Percentiles rank a stretch among this genome's conserved stretches.
These are phyloP conservation scores for Dianthus caryophyllus DNA, from an alignment of 148 eudicot genomes.

Conservation along the genomic window DNA sequence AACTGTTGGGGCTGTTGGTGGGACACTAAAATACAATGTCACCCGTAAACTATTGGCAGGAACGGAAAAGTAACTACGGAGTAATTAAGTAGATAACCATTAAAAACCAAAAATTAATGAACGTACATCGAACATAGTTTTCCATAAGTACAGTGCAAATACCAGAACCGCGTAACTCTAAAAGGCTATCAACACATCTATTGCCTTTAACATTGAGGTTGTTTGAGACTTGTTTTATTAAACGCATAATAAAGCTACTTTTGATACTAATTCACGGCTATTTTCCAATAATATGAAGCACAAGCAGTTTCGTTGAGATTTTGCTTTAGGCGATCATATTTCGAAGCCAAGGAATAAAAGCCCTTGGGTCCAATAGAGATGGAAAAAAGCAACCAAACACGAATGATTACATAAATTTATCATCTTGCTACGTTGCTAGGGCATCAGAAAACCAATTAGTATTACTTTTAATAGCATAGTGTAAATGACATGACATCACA, in stretches of 20 bases:
- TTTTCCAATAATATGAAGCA: too few species aligned
- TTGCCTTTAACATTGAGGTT: too few species aligned
- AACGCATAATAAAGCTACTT: too few species aligned
- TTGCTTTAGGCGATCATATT: too few species aligned
- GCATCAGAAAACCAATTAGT: neutral
- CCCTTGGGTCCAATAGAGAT: neutral
- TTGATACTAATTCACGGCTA: too few species aligned
- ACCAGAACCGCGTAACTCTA: neutral
- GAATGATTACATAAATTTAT: neutral
- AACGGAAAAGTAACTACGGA: neutral
- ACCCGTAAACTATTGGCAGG: too few species aligned
- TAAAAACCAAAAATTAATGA: neutral
- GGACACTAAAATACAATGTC: too few species aligned
- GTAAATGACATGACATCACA: neutral
- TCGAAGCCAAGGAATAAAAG: neutral
- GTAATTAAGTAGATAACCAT: neutral
- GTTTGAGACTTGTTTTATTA: too few species aligned
- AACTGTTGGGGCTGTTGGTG: too few species aligned
- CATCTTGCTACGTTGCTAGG: neutral
- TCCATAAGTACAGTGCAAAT: neutral
- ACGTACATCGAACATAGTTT: neutral
- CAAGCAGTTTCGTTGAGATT: too few species aligned
- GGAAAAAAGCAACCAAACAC: neutral
- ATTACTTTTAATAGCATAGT: neutral
- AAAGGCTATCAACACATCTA: neutral